Conservation (phyloP, 371 early-diverging fungal species). For the Syncephalastrum racemosum region DNA sequence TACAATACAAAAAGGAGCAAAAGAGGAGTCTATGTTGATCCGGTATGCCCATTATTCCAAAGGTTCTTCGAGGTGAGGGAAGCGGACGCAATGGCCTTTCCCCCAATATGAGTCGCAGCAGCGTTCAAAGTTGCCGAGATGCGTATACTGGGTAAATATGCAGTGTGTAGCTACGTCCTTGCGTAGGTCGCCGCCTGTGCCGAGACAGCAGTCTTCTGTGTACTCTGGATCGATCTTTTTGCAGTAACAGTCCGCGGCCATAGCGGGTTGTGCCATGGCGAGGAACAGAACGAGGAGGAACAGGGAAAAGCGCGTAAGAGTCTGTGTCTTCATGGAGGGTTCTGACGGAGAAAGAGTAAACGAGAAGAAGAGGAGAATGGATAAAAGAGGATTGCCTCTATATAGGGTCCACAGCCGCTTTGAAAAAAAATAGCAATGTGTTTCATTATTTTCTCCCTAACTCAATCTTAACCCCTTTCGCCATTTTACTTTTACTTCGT, state of each 20-base stretch:
- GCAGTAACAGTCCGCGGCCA: conserved; percentile 21
- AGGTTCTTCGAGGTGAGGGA: conserved; percentile 1
- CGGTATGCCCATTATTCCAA: not conserved
- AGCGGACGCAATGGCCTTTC: conserved; percentile 14
- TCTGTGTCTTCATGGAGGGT: no score
- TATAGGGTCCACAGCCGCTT: no score
- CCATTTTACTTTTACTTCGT: no score
- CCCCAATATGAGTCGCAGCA: conserved; percentile 24
- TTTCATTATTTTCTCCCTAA: no score
- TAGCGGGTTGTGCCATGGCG: not conserved
- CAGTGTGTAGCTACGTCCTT: conserved; percentile 15
- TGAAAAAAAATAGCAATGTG: no score
- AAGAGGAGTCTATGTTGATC: not conserved
- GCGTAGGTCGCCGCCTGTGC: conserved; percentile 14
- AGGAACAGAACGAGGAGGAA: no score
- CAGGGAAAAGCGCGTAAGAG: no score
- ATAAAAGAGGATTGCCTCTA: no score
- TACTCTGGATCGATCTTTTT: conserved; percentile 11
- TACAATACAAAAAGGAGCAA: no score
- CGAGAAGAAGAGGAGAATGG: no score
- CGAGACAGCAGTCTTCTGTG: conserved; percentile 21
- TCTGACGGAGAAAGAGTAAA: no score
- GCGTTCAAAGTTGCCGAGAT: conserved; percentile 19
- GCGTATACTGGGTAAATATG: conserved; percentile 12
- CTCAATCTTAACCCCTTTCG: no score